phyloP scores from a whole-genome alignment of 352 stramenopile species.

The Globisporangium megalacanthum region DNA sequence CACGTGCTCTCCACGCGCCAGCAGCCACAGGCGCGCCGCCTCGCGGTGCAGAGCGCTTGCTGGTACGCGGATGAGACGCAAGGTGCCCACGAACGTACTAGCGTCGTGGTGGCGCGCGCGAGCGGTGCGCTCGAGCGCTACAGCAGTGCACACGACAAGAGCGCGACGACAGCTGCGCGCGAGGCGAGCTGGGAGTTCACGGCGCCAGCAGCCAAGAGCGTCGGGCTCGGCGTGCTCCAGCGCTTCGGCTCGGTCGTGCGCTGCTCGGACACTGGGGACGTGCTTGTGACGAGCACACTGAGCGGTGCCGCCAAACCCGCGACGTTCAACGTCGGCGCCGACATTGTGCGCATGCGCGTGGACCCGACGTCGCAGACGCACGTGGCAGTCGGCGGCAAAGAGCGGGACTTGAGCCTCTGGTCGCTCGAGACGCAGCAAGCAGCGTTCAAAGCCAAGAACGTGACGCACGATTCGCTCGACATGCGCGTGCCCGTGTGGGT shows the following conservation, averaged over 20 bases:
- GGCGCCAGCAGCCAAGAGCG: slow-evolving; percentile 15
- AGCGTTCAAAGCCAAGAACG: slow-evolving; percentile 84
- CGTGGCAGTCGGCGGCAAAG: slow-evolving; percentile 74
- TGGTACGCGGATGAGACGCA: slow-evolving; percentile 55
- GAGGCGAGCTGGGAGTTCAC: slow-evolving; percentile 47
- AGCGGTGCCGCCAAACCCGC: slow-evolving; percentile 29
- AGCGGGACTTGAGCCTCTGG: slow-evolving; percentile 78
- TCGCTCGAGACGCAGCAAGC: slow-evolving; percentile 72
- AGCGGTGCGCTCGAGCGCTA: slow-evolving; percentile 69
- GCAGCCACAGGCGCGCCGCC: slow-evolving; percentile 39
- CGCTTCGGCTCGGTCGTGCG: slow-evolving; percentile 66
- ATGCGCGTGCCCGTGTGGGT: slow-evolving; percentile 89
- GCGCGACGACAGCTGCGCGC: slow-evolving; percentile 16
- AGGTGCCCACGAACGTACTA: slow-evolving; percentile 25
- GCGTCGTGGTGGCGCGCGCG: slow-evolving; percentile 52
- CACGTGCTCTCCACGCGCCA: slow-evolving; percentile 39
- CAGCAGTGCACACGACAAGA: slow-evolving; percentile 33
- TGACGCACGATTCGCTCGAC: slow-evolving; percentile 82
- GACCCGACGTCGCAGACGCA: slow-evolving; percentile 39
- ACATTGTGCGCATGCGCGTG: slow-evolving; percentile 56
- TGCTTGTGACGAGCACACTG: slow-evolving; percentile 47
- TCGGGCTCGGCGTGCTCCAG: slow-evolving; percentile 53
- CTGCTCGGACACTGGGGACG: slow-evolving; percentile 49
- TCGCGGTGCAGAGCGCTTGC: slow-evolving; percentile 47
- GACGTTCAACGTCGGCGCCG: slow-evolving; percentile 44